Evolutionary conservation across 306 rosid genomes (phyloP).

Genomic region (Vachellia pachyceras): DNA sequence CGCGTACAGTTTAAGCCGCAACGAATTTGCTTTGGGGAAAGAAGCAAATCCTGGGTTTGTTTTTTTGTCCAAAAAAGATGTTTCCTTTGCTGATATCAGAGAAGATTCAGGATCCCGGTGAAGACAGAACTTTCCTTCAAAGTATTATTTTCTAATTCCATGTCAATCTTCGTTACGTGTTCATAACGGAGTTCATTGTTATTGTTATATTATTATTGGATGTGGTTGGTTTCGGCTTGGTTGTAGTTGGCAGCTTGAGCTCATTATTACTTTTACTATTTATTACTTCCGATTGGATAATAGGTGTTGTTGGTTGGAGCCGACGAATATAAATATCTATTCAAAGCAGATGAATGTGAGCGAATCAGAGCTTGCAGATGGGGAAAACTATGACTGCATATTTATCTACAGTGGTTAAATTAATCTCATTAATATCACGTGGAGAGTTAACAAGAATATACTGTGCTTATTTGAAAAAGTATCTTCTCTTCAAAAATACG

Average conservation of each 20-base stretch:
- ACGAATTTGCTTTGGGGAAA: conserved; percentile 28
- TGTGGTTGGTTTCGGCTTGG: no score
- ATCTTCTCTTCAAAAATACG: no score
- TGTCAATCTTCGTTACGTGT: not conserved
- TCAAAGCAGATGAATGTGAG: not conserved
- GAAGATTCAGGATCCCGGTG: conserved; percentile 28
- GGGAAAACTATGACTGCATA: not conserved
- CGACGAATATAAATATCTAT: no score
- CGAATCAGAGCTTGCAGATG: not conserved
- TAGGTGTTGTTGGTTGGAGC: not conserved
- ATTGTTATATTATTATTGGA: not conserved
- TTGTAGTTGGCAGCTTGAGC: not conserved
- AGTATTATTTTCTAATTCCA: not conserved
- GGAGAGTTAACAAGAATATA: not conserved
- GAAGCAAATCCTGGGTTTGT: not conserved
- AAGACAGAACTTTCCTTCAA: not conserved
- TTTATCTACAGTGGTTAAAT: not conserved
- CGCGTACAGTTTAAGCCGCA: conserved; percentile 35
- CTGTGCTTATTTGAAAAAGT: no score
- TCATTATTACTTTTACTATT: not conserved
- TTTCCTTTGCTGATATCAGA: conserved; percentile 35
- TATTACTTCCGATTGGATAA: not conserved
- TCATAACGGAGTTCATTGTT: not conserved
- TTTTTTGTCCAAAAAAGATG: not conserved
- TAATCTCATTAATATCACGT: not conserved